phyloP scores from a whole-genome alignment of 140 eudicot species.

The Bidens hawaiensis region DNA sequence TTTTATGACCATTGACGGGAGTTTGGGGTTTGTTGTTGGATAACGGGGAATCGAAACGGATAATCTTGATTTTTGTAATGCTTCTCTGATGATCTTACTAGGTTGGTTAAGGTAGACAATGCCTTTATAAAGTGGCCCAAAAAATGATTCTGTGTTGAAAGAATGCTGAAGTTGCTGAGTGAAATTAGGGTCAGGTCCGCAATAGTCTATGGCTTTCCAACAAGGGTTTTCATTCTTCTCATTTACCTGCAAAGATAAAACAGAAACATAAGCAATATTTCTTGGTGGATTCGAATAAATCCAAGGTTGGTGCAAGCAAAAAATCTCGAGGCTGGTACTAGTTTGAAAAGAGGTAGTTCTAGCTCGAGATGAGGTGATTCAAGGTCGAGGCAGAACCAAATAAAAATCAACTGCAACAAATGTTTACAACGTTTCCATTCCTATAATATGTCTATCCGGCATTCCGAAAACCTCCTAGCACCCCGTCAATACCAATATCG shows the following conservation, averaged over 20 bases:
- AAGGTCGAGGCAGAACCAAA: too few species aligned
- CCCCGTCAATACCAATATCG: too few species aligned
- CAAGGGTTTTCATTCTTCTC: constrained; percentile 52
- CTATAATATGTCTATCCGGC: too few species aligned
- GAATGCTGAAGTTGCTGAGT: neutral
- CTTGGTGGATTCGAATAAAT: too few species aligned
- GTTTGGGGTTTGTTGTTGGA: neutral
- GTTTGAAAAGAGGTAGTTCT: too few species aligned
- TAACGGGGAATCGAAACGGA: constrained; percentile 28
- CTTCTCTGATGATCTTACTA: constrained; percentile 13
- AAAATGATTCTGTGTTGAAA: constrained; percentile 18
- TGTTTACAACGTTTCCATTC: too few species aligned
- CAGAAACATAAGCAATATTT: too few species aligned
- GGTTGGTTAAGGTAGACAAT: constrained; percentile 37
- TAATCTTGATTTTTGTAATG: constrained; percentile 32
- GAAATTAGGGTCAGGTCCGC: constrained; percentile 62
- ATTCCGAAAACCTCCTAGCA: too few species aligned
- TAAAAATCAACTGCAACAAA: too few species aligned
- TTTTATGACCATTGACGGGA: constrained; percentile 39
- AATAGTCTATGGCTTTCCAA: constrained; percentile 72
- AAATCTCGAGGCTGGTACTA: too few species aligned
- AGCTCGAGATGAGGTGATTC: too few species aligned
- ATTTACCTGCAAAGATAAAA: constrained; percentile 46
- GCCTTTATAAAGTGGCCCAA: constrained; percentile 59
- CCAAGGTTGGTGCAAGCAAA: too few species aligned